phyloP scores from a whole-genome alignment of 805 yeast genomes.

The Hanseniaspora lindneri region DNA sequence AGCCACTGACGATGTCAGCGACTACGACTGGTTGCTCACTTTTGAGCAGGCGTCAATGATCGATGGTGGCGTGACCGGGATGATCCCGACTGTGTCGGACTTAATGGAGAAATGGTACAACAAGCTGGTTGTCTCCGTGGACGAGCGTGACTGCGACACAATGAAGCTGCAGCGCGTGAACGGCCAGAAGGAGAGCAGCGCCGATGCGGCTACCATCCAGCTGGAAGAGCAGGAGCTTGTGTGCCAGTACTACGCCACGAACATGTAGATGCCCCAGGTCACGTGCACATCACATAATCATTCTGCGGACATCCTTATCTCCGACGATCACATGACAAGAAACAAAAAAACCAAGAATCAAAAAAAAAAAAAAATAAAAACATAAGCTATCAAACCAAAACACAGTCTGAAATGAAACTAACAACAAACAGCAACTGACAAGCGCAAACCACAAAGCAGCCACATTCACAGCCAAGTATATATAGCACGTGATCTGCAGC shows the following conservation, averaged over 20 bases:
- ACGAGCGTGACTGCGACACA: not conserved
- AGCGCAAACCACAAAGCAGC: too few species aligned
- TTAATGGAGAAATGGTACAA: slow-evolving; percentile 15
- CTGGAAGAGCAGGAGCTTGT: slow-evolving; percentile 9
- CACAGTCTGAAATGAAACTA: too few species aligned
- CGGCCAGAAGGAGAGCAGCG: not conserved
- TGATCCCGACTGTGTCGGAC: slow-evolving; percentile 53
- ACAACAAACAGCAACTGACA: too few species aligned
- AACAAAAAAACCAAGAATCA: too few species aligned
- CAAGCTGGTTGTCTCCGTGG: not conserved
- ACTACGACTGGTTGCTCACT: slow-evolving; percentile 41
- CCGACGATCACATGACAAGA: too few species aligned
- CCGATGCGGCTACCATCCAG: not conserved
- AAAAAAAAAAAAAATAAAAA: too few species aligned
- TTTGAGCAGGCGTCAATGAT: slow-evolving; percentile 27
- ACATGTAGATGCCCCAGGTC: too few species aligned
- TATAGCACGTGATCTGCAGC: too few species aligned
- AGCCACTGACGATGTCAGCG: slow-evolving; percentile 24
- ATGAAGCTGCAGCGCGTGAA: too few species aligned
- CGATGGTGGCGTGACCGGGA: slow-evolving; percentile 61
- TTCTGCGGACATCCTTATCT: too few species aligned
- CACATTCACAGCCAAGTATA: not conserved
- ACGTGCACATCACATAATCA: too few species aligned
- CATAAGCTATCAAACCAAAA: too few species aligned
- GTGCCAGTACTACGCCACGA: not conserved